Percentiles rank a stretch among this genome's conserved stretches.
Evolutionary conservation across 2,329 filamentous ascomycete genomes (phyloP).

Genomic region (Rhinocladiella mackenziei): DNA sequence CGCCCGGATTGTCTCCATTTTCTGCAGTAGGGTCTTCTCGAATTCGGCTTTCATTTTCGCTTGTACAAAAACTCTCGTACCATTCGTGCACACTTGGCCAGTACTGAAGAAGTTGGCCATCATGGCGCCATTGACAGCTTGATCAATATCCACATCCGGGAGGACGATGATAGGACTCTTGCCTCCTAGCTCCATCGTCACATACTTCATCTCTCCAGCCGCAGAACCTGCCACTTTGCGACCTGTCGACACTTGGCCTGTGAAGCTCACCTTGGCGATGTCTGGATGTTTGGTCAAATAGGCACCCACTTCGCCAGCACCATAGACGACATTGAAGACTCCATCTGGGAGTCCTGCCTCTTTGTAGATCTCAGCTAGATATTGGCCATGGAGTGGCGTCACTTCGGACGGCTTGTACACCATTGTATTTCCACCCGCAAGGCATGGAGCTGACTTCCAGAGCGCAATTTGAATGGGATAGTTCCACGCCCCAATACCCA

Average conservation of each 20-base stretch:
- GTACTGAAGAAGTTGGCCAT: constrained; percentile 92
- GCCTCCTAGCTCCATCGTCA: constrained; percentile 87
- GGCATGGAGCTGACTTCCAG: constrained; percentile 82
- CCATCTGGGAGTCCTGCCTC: constrained; percentile 76
- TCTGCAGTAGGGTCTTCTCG: constrained; percentile 64
- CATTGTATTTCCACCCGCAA: constrained; percentile 85
- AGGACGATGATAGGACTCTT: constrained; percentile 79
- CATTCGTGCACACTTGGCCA: constrained; percentile 90
- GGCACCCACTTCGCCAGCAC: constrained; percentile 71
- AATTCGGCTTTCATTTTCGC: constrained; percentile 61
- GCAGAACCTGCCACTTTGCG: constrained; percentile 74
- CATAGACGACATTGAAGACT: constrained; percentile 84
- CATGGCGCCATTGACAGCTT: constrained; percentile 85
- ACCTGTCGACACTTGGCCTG: constrained; percentile 78
- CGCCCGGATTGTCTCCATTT: constrained; percentile 65
- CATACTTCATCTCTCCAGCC: constrained; percentile 76
- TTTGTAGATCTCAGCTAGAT: constrained; percentile 69
- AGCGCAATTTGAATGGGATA: constrained; percentile 87
- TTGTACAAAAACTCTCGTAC: constrained; percentile 81
- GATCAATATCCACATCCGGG: constrained; percentile 71
- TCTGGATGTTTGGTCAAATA: constrained; percentile 67
- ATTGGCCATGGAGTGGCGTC: constrained; percentile 75
- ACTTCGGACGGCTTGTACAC: constrained; percentile 87
- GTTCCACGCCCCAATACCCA: constrained; percentile 86
- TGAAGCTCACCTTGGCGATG: constrained; percentile 85